Evolutionary conservation across 2,329 filamentous ascomycete species (phyloP), one percentile per base, ranked within the genome.

Genomic region (Fusarium scirpi): DNA sequence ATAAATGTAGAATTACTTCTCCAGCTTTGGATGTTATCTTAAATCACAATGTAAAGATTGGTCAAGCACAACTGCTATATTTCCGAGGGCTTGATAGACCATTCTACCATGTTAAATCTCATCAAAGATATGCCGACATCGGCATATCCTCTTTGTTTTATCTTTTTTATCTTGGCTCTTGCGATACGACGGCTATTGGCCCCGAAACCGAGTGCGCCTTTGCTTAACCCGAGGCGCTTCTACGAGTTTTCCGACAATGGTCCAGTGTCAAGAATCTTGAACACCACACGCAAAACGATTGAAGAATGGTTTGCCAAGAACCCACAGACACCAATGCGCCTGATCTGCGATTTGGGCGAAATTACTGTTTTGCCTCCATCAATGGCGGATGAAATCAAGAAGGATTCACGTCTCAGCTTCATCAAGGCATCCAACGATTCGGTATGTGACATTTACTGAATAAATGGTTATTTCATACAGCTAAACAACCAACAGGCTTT

Each of bases 401-500:
- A 12, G 0, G 46, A 48, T 12, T 8, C 27, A 10, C 46, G 46
- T 9, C 46, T 48, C 9, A 48, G 46, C 46, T 48, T 48, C n/a
- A 48, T 48, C 8, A 48, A 48, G n/a, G 46, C 46, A 12, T 16
- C 46, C 8, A 48, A 22, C 3, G 46, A 48, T 12, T 48, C 46
- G n/a, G 46, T 48, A 22, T 8, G 27, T 22, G 13, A 10, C 15
- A 30, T n/a, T 8, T 3, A 2, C 5, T 10, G 2, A 16, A 8
- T 5, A 3, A 0, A 16, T 45, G 43, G 6, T 9, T 1, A 5
- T 2, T 5, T 9, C 16, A 30, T 13, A 16, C 8, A 18, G 27
- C 46, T 48, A 32, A 48, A 20, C 8, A 32, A 10, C 6, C 9
- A 16, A 22, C 8, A 48, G 46, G 46, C 46, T 1, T 48, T 32